A percentile compares a stretch with the other conserved stretches of the same genome.
Conservation (phyloP, 176 grass and related monocot species). For the Hyparrhenia diplandra region DNA sequence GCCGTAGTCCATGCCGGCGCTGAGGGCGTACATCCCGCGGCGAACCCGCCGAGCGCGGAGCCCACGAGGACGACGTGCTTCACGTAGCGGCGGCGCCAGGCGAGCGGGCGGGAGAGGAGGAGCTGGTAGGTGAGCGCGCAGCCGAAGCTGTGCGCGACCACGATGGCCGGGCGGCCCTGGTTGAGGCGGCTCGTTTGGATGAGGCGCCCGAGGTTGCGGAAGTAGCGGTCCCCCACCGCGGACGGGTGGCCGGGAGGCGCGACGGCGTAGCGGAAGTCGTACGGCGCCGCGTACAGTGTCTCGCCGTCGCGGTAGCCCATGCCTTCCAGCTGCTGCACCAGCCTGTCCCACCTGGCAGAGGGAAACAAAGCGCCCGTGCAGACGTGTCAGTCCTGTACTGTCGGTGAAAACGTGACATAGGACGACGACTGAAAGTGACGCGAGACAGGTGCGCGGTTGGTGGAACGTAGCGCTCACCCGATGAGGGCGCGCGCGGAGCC, state of each 20-base stretch:
- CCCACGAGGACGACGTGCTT: conserved; percentile 36
- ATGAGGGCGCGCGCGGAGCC: conserved; percentile 39
- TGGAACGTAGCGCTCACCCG: not conserved
- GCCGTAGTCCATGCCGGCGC: conserved; percentile 23
- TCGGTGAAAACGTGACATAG: not conserved
- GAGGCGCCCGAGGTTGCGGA: conserved; percentile 33
- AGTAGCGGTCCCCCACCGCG: conserved; percentile 30
- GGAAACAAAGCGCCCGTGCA: not conserved
- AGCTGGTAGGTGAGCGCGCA: conserved; percentile 64
- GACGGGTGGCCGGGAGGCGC: conserved; percentile 41
- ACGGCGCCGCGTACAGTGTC: conserved; percentile 60
- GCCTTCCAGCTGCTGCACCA: conserved; percentile 35
- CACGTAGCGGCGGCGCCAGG: conserved; percentile 51
- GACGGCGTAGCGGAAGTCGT: conserved; percentile 70
- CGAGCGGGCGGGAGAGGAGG: conserved; percentile 33
- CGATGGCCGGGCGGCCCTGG: conserved; percentile 25
- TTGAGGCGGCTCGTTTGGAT: conserved; percentile 17
- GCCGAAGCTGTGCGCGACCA: conserved; percentile 63
- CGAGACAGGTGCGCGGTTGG: not conserved
- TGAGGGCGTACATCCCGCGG: conserved; percentile 35
- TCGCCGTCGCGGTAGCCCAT: conserved; percentile 45
- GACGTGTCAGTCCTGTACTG: not conserved
- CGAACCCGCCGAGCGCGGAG: conserved; percentile 55
- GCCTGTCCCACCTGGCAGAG: conserved; percentile 31
- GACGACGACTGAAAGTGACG: not conserved